These are phyloP conservation scores for Fusarium sp. DNA, from an alignment of 2,329 filamentous ascomycete genomes.

Conservation along the genomic window DNA sequence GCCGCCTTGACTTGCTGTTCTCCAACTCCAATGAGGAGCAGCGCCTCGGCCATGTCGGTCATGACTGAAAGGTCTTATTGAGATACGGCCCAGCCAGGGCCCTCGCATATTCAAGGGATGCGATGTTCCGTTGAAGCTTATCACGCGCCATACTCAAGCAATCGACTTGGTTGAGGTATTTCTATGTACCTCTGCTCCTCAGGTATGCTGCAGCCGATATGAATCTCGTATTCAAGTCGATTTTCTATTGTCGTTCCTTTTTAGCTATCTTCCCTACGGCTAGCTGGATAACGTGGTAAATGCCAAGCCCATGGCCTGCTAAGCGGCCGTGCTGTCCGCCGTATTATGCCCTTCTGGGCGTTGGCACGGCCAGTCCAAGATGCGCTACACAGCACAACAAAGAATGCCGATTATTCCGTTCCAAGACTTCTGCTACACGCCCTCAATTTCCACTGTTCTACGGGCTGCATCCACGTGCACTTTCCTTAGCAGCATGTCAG, in stretches of 20 bases:
- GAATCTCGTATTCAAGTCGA: conserved; percentile 34
- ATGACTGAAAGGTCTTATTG: conserved; percentile 26
- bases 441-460: conserved; percentile 47
- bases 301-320: conserved; percentile 35
- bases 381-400: conserved; percentile 31
- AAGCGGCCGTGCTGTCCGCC: conserved; percentile 30
- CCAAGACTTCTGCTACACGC: conserved; percentile 47
- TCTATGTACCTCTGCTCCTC: conserved; percentile 8
- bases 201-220: conserved; percentile 21
- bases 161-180: conserved; percentile 9
- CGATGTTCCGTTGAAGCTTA: conserved; percentile 20
- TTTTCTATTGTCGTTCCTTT: conserved; percentile 11
- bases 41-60: conserved; percentile 26
- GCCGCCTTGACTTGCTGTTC: conserved; percentile 13
- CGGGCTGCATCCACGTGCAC: conserved; percentile 43
- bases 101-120: conserved; percentile 10
- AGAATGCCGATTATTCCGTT: conserved; percentile 48
- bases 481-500: conserved; percentile 31
- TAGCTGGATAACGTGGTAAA: conserved; percentile 23
- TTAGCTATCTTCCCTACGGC: conserved; percentile 12
- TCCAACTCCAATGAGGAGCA: conserved; percentile 30
- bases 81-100: conserved; percentile 18
- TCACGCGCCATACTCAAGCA: conserved; percentile 11
- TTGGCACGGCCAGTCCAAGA: conserved; percentile 34
- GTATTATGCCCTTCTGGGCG: conserved; percentile 40